These are phyloP conservation scores for Myriosclerotinia scirpicola DNA, from an alignment of 2,329 filamentous ascomycete species.

Conservation along the genomic window DNA sequence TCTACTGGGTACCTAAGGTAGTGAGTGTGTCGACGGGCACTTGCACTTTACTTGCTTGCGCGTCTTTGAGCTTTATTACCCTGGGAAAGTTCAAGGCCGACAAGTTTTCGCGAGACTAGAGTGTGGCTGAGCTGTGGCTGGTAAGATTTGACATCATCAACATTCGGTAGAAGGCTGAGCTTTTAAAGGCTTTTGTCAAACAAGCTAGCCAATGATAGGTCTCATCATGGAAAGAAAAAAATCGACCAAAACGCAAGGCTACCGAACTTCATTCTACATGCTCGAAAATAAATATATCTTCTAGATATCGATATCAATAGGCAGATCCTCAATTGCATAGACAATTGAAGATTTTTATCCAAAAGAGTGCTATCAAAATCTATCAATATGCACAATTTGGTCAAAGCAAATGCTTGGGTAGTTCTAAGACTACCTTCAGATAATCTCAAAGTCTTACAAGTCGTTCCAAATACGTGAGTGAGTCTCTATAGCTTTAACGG, in stretches of 20 bases:
- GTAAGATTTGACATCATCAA: not conserved
- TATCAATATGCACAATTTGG: constrained; percentile 42
- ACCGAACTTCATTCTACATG: not conserved
- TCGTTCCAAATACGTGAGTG: constrained; percentile 60
- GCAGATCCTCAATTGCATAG: not conserved
- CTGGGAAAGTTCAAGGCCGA: not conserved
- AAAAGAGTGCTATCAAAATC: not conserved
- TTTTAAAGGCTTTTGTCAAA: not conserved
- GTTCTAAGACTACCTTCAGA: constrained; percentile 60
- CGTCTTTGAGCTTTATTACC: not conserved
- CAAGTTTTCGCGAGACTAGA: not conserved
- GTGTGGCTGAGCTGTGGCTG: constrained; percentile 9
- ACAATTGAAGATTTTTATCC: not conserved
- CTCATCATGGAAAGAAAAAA: not conserved
- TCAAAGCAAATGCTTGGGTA: constrained; percentile 61
- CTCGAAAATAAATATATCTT: not conserved
- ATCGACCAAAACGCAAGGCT: constrained; percentile 11
- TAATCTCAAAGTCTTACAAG: constrained; percentile 56
- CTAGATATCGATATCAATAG: not conserved
- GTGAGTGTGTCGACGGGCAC: no score
- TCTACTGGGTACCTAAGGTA: no score
- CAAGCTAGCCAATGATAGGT: not conserved
- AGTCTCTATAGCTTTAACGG: constrained; percentile 30
- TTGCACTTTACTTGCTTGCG: not conserved
- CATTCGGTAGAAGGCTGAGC: not conserved